Evolutionary conservation across 2,329 filamentous ascomycete genomes (phyloP), one percentile per base, ranked within the genome.

Genomic region (Pyrenophora tritici-repentis): DNA sequence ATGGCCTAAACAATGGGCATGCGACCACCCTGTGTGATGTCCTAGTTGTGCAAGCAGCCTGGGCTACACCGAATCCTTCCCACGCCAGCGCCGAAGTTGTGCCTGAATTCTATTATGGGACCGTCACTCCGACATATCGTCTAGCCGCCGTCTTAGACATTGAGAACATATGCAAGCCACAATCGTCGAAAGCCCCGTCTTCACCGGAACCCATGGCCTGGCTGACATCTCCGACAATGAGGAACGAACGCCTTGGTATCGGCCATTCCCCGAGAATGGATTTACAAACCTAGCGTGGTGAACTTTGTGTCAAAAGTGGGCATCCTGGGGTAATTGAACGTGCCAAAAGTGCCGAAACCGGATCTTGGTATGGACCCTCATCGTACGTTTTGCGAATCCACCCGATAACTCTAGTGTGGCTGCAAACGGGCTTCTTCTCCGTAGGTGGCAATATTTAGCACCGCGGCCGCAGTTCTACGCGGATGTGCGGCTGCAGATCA

Each of bases 381-480:
- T 47, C 42, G 46, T 32, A n/a, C 37, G 37, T 4, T 17, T 17
- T 18, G 47, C 47, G 24, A 47, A 41, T 36, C 16, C 43, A 50
- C 48, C 48, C 42, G 37, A 35, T 51, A 20, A 22, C 26, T 32
- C 8, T 39, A 41, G 22, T 31, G 3, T 29, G 9, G 3, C 42
- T 51, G 42, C 48, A 41, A 47, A n/a, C 47, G 33, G 32, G 38
- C n/a, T 32, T 47, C 32, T 50, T 13, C 14, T 36, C 18, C 32
- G 12, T 35, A 12, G 20, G 37, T 51, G 48, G 37, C 42, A 46
- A 51, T 22, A 16, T 10, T 16, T 51, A 12, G 26, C 22, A 47
- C 48, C 48, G 48, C 48, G 48, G 48, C 48, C 48, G 48, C 48
- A 32, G 41, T 41, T 37, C 17, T 22, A 40, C 20, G 31, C 42